These are phyloP conservation scores for Onygena corvina DNA, from an alignment of 2,329 filamentous ascomycete species.

Conservation along the genomic window DNA sequence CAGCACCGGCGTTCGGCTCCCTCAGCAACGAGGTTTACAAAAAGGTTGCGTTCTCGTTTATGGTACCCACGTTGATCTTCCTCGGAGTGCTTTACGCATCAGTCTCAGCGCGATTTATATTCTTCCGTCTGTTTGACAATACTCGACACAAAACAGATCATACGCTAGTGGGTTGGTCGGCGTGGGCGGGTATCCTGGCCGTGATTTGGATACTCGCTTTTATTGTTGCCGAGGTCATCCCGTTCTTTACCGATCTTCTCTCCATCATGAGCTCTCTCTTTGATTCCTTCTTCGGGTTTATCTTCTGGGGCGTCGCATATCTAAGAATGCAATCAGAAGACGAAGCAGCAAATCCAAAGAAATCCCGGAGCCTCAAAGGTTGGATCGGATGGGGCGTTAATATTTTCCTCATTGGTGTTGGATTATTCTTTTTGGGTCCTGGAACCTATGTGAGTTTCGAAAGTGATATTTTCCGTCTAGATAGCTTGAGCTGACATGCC, in stretches of 20 bases:
- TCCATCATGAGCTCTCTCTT: slow-evolving; percentile 58
- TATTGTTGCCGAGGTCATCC: slow-evolving; percentile 83
- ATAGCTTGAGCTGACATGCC: background rate
- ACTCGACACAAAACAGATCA: slow-evolving; percentile 69
- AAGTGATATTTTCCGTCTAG: background rate
- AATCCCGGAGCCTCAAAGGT: slow-evolving; percentile 31
- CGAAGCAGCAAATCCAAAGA: slow-evolving; percentile 31
- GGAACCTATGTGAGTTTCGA: slow-evolving; percentile 57
- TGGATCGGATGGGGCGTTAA: slow-evolving; percentile 48
- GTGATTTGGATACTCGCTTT: slow-evolving; percentile 76
- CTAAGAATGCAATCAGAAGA: slow-evolving; percentile 34
- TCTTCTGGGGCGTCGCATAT: slow-evolving; percentile 55
- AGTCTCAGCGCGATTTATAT: slow-evolving; percentile 78
- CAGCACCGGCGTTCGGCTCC: slow-evolving; percentile 74
- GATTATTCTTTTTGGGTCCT: slow-evolving; percentile 66
- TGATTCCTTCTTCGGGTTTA: slow-evolving; percentile 71
- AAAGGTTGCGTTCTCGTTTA: slow-evolving; percentile 85
- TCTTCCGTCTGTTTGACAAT: slow-evolving; percentile 75
- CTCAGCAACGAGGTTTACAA: slow-evolving; percentile 62
- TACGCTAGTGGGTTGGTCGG: slow-evolving; percentile 66
- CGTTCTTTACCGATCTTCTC: slow-evolving; percentile 68
- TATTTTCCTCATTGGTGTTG: slow-evolving; percentile 57
- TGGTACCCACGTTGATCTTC: slow-evolving; percentile 91
- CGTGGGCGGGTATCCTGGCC: slow-evolving; percentile 62
- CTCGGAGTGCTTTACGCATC: slow-evolving; percentile 82